Base-by-base conservation (phyloP, 345 rosid genomes). In the Salix brachista region DNA sequence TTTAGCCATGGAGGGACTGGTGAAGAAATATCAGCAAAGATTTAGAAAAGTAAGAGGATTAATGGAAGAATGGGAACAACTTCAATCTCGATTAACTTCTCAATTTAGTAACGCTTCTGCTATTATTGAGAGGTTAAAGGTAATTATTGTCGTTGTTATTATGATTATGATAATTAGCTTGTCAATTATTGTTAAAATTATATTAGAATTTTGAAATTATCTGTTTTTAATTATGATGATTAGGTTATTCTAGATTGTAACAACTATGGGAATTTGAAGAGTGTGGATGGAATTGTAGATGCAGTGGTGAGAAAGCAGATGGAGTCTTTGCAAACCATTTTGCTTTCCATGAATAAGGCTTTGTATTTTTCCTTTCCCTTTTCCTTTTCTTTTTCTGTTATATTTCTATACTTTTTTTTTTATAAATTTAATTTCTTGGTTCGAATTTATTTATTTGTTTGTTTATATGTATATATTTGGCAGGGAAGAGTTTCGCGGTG, bases 101-200 rank as follows among this genome's bases (percentile, higher is more conserved):
- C 94, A 84, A 71, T 93, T 88, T 69, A 73, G 82, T 74, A 89
- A 90, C 42, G 94, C 92, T 68, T 88, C 91, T 79, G 85, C 91
- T 41, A 88, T 95, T 76, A 89, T 91, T 50, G 83, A 84, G 78
- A 88, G 97, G 75, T 79, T 95, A 76, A 90, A 80, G 90, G 97
- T 86, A 71, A 37, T 58, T 77, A 3, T 62, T 34, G 17, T 42
- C 64, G 9, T 17, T 26, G 7, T 41, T 37, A 21, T 66, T 64
- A 58, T 66, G 4, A 50, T 34, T 34, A 58, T 66, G 4, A 58
- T 36, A 65, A 32, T 69, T 28, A 17, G 21, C 23, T 30, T 28
- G 28, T n/a, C 71, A 11, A 42, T 72, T 66, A 37, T 68, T 9
- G 19, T 66, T 50, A 14, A 1, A 52, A 39, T 8, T 41, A 18